Conservation (phyloP, 2,329 filamentous ascomycete genomes). For the Trichoderma sp. region DNA sequence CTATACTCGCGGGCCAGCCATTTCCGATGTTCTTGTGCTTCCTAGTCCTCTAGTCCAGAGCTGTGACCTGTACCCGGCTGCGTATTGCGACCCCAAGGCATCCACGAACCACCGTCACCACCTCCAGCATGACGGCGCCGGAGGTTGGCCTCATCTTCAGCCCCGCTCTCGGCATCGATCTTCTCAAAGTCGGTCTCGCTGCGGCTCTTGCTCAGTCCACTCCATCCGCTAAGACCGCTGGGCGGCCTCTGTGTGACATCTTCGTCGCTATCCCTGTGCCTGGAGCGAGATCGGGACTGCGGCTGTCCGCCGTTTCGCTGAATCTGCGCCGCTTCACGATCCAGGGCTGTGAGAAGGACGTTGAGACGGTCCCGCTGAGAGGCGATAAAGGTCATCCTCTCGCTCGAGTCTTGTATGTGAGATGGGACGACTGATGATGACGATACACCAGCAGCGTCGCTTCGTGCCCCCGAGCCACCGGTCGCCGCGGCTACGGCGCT, state of each 20-base stretch:
- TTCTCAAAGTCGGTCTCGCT: slow-evolving; percentile 90
- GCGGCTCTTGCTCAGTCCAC: slow-evolving; percentile 73
- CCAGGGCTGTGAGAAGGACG: slow-evolving; percentile 73
- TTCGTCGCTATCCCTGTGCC: slow-evolving; percentile 33
- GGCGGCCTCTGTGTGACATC: slow-evolving; percentile 44
- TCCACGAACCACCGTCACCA: slow-evolving; percentile 45
- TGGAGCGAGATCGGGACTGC: slow-evolving; percentile 27
- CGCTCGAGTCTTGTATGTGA: slow-evolving; percentile 60
- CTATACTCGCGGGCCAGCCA: slow-evolving; percentile 34
- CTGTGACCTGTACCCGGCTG: slow-evolving; percentile 33
- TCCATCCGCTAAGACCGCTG: slow-evolving; percentile 51
- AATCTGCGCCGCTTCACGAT: slow-evolving; percentile 72
- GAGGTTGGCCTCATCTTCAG: slow-evolving; percentile 51
- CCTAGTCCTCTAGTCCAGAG: slow-evolving; percentile 45
- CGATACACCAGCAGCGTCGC: slow-evolving; percentile 26
- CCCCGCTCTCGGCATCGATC: slow-evolving; percentile 73
- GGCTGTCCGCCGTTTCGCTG: slow-evolving; percentile 39
- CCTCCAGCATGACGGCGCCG: slow-evolving; percentile 35
- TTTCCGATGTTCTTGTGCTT: slow-evolving; percentile 35
- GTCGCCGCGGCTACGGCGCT: slow-evolving; percentile 69
- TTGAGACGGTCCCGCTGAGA: slow-evolving; percentile 77
- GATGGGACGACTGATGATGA: slow-evolving; percentile 62
- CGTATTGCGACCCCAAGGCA: slow-evolving; percentile 51
- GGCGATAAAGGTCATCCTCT: slow-evolving; percentile 74
- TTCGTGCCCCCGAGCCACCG: slow-evolving; percentile 41